These are phyloP conservation scores for Macadamia integrifolia DNA, from an alignment of 164 flowering plant species.

Conservation along the genomic window DNA sequence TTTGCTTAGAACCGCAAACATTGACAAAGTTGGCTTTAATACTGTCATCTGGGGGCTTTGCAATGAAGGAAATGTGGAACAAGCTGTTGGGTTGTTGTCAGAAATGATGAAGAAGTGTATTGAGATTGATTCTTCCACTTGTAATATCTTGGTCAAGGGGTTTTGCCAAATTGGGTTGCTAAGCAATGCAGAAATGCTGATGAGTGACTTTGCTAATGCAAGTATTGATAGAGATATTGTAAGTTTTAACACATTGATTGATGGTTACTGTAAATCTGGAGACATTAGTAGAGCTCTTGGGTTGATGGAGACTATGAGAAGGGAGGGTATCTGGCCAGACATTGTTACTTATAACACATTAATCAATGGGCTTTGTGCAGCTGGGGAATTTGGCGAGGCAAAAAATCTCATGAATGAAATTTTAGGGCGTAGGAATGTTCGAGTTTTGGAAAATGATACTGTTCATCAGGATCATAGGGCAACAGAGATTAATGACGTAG, in stretches of 20 bases:
- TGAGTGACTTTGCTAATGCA: constrained; percentile 33
- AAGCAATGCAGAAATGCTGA: constrained; percentile 39
- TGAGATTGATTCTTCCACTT: constrained; percentile 46
- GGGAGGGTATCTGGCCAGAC: constrained; percentile 46
- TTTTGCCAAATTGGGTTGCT: constrained; percentile 52
- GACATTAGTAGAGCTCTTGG: constrained; percentile 33
- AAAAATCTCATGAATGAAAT: constrained; percentile 46
- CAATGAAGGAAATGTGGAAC: constrained; percentile 33
- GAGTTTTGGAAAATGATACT: constrained; percentile 1
- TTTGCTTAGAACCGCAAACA: constrained; percentile 34
- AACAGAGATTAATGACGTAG: background rate
- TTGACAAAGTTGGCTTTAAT: constrained; percentile 60
- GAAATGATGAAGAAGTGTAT: constrained; percentile 70
- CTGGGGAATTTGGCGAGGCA: constrained; percentile 53
- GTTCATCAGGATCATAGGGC: constrained; percentile 1
- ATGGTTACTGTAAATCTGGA: constrained; percentile 52
- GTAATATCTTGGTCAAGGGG: constrained; percentile 65
- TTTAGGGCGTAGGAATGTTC: constrained; percentile 10
- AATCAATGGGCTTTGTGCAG: constrained; percentile 59
- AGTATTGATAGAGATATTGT: constrained; percentile 42
- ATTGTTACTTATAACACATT: constrained; percentile 64
- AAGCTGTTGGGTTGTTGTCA: constrained; percentile 55
- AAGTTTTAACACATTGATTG: constrained; percentile 55
- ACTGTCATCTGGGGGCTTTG: constrained; percentile 81
- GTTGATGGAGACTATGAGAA: constrained; percentile 40